Percentiles rank a stretch among this genome's conserved stretches.
Evolutionary conservation across 192 early-diverging fungal species (phyloP).

Genomic region (Coemansia sp.): DNA sequence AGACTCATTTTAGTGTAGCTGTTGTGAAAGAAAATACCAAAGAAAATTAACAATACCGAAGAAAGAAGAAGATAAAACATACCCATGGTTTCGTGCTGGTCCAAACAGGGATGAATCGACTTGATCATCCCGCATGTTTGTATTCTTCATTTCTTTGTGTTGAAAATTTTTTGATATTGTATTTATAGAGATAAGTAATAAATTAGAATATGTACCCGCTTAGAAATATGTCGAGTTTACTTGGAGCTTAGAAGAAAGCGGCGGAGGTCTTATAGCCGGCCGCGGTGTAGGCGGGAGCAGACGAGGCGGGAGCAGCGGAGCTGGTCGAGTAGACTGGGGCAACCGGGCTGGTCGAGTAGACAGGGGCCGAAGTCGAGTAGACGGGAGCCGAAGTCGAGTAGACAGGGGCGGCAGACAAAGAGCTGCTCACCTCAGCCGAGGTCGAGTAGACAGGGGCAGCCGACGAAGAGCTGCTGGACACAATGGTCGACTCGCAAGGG

Average conservation of each 20-base stretch:
- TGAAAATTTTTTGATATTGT: background rate
- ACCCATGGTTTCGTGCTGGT: no score
- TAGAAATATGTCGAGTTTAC: background rate
- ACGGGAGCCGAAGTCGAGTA: background rate
- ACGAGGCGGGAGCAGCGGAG: no score
- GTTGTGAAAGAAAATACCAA: background rate
- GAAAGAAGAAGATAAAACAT: background rate
- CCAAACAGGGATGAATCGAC: background rate
- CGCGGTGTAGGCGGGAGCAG: conserved; percentile 8
- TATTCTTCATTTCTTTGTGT: background rate
- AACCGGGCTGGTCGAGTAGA: background rate
- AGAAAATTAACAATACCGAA: background rate
- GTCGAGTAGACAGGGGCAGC: conserved; percentile 12
- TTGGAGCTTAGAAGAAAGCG: conserved; percentile 34
- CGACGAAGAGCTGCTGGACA: conserved; percentile 5
- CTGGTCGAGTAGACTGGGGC: background rate
- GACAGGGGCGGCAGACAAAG: background rate
- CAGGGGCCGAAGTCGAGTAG: conserved; percentile 1
- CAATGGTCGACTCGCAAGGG: conserved; percentile 8
- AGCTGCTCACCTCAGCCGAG: background rate
- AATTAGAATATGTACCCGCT: conserved; percentile 3
- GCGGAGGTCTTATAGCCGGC: conserved; percentile 27
- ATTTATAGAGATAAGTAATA: background rate
- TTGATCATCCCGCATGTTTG: background rate
- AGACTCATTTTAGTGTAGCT: conserved; percentile 25